phyloP scores from a whole-genome alignment of 139 green algal species.

The Limnomonas spitsbergensis region DNA sequence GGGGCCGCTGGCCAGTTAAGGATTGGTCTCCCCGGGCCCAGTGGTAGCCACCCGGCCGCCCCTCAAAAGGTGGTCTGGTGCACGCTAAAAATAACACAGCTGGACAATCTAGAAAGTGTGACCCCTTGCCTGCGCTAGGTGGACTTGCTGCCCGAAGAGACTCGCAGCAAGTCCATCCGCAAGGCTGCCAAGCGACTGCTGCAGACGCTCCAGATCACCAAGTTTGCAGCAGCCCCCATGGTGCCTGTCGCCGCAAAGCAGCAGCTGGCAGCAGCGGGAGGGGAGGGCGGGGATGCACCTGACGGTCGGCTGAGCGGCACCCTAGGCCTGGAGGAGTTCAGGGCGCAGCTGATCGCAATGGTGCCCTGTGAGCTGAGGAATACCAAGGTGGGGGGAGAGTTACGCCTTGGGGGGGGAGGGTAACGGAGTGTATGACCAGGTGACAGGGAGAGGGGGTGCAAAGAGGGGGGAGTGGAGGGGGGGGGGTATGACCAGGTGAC shows the following conservation, averaged over 20 bases:
- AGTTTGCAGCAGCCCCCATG: slow-evolving; percentile 74
- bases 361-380: not conserved
- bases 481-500: too few relatives aligned
- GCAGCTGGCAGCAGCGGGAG: not conserved
- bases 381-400: not conserved
- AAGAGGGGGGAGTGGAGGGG: too few relatives aligned
- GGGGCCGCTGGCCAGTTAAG: too few relatives aligned
- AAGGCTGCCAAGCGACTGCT: slow-evolving; percentile 45
- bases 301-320: not conserved
- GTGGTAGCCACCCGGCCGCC: too few relatives aligned
- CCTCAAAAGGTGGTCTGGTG: too few relatives aligned
- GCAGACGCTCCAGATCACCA: slow-evolving; percentile 73
- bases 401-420: too few relatives aligned
- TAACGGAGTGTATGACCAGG: too few relatives aligned
- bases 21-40: too few relatives aligned
- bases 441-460: too few relatives aligned
- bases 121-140: too few relatives aligned
- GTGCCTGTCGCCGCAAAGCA: slow-evolving; percentile 66
- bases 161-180: slow-evolving; percentile 43
- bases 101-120: too few relatives aligned
- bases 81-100: too few relatives aligned
- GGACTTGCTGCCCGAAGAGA: slow-evolving; percentile 20
- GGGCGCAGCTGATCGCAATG: slow-evolving; percentile 6
- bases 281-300: not conserved
- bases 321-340: slow-evolving; percentile 1